A percentile compares a stretch with the other conserved stretches of the same genome.
Conservation (phyloP, 257 asterid species). For the Solanum medicagineum region DNA sequence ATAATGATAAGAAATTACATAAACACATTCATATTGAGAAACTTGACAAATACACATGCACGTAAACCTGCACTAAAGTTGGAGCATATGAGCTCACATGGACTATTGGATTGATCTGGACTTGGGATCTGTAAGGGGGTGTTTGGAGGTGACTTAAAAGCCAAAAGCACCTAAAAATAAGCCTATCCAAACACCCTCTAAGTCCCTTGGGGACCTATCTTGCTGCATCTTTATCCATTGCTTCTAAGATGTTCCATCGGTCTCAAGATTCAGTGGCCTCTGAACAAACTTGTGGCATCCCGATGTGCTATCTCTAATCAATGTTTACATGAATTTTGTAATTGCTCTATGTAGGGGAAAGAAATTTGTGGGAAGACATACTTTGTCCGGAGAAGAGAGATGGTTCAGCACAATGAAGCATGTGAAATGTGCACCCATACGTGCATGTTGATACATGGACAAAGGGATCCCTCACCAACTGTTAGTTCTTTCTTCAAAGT, state of each 20-base stretch:
- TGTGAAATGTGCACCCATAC: conserved; percentile 3
- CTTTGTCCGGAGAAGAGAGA: neutral
- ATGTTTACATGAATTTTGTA: neutral
- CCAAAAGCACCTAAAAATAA: too few relatives aligned
- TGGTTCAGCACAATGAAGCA: neutral
- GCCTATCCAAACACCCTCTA: too few relatives aligned
- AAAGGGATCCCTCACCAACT: neutral
- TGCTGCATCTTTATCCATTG: neutral
- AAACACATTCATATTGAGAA: neutral
- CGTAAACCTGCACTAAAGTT: neutral
- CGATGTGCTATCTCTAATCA: neutral
- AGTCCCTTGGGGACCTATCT: neutral
- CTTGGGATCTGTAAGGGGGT: neutral
- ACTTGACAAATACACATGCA: neutral
- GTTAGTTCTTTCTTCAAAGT: conserved; percentile 20
- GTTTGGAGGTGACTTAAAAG: too few relatives aligned
- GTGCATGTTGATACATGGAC: conserved; percentile 11
- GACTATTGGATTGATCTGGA: neutral
- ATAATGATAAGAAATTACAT: neutral
- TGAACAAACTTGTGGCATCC: neutral
- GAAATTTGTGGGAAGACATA: neutral
- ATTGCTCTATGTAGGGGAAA: neutral
- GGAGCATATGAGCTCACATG: neutral
- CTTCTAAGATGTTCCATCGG: neutral
- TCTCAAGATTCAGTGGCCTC: neutral